These are phyloP conservation scores for Xerocomellus amylosporus DNA, from an alignment of 768 basidiomycete species.

Conservation along the genomic window DNA sequence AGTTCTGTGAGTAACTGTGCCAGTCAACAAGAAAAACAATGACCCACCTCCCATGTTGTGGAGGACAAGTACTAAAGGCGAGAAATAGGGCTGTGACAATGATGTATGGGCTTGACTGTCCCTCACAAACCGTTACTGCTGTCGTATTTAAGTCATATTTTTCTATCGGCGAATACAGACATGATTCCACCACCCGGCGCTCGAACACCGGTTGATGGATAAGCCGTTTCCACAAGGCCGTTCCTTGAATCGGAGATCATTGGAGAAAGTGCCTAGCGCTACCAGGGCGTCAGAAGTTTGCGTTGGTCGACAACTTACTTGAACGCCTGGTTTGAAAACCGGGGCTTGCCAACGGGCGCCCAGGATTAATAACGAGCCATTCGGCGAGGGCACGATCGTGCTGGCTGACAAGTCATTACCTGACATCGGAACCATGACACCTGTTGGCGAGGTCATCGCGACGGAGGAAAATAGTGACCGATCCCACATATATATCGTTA, in stretches of 20 bases:
- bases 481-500: neutral
- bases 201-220: constrained; percentile 1
- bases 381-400: neutral
- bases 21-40: neutral
- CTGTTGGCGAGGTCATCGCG: neutral
- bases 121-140: neutral
- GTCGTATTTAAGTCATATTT: constrained; percentile 26
- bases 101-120: neutral
- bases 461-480: constrained; percentile 2
- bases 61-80: neutral
- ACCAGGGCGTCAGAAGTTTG: neutral
- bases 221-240: neutral
- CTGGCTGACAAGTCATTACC: neutral
- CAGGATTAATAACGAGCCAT: neutral
- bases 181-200: neutral
- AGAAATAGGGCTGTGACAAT: neutral
- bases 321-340: constrained; percentile 21
- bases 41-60: constrained; percentile 26
- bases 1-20: constrained; percentile 9
- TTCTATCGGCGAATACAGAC: constrained; percentile 7
- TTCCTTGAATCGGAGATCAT: constrained; percentile 1
- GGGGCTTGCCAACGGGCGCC: constrained; percentile 10
- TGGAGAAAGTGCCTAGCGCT: neutral
- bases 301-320: constrained; percentile 14
- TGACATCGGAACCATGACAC: constrained; percentile 1